Conservation (phyloP, 2,329 filamentous ascomycete genomes). For the Microsporum canis region DNA sequence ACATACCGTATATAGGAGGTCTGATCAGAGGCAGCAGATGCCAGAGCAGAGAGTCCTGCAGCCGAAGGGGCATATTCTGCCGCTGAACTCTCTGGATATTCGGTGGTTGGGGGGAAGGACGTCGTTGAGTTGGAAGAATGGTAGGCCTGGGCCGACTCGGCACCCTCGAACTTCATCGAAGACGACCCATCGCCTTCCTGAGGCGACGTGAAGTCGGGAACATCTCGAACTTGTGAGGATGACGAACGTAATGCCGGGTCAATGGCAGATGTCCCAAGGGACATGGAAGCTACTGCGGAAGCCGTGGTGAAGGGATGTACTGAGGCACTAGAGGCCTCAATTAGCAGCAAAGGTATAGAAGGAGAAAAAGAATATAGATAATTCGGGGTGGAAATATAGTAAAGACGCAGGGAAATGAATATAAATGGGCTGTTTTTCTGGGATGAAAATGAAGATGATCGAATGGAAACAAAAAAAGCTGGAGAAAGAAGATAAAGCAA, state of each 20-base stretch:
- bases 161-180: constrained; percentile 33
- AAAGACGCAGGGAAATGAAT: background rate
- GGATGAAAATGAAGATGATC: background rate
- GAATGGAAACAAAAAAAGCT: background rate
- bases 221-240: constrained; percentile 32
- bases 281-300: constrained; percentile 49
- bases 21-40: constrained; percentile 45
- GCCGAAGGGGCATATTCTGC: constrained; percentile 31
- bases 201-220: constrained; percentile 31
- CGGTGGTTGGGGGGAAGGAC: constrained; percentile 32
- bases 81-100: constrained; percentile 18
- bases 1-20: constrained; percentile 43
- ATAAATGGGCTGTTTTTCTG: background rate
- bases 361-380: background rate
- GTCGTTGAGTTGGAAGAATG: constrained; percentile 30
- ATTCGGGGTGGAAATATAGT: background rate
- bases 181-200: constrained; percentile 37
- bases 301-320: constrained; percentile 37
- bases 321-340: constrained; percentile 18
- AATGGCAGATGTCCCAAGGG: constrained; percentile 50
- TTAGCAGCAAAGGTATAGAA: background rate
- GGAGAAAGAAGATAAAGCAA: constrained; percentile 21
- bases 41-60: constrained; percentile 49
- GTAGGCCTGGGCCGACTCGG: constrained; percentile 40
- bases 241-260: constrained; percentile 39